phyloP scores from a whole-genome alignment of 306 rosid species.

The Comarum palustre region DNA sequence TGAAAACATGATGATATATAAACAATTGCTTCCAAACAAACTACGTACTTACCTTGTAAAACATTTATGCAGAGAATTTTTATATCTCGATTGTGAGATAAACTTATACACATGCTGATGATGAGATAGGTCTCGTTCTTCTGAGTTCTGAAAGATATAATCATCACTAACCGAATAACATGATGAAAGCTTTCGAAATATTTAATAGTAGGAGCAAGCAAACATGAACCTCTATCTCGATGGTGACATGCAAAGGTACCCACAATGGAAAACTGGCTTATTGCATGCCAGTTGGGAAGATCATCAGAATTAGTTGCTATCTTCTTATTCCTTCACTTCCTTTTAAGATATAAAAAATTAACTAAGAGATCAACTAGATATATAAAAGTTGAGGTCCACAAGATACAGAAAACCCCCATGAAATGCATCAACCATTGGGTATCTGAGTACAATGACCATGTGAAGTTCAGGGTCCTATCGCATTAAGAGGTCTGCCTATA shows the following conservation, averaged over 20 bases:
- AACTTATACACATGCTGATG: too few relatives aligned
- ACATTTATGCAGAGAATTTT: too few relatives aligned
- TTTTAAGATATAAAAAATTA: background rate
- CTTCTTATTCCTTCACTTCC: background rate
- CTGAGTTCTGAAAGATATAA: background rate
- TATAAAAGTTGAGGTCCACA: background rate
- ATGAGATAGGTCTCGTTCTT: too few relatives aligned
- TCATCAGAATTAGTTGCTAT: constrained; percentile 2
- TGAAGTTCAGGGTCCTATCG: background rate
- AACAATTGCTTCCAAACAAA: background rate
- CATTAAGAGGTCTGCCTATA: background rate
- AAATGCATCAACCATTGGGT: background rate
- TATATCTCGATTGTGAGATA: too few relatives aligned
- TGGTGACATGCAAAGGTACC: constrained; percentile 1
- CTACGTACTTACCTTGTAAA: background rate
- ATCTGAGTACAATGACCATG: constrained; percentile 5
- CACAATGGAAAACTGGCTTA: background rate
- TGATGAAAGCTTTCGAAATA: background rate
- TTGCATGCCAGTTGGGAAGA: constrained; percentile 7
- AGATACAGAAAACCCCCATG: background rate
- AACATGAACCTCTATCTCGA: background rate
- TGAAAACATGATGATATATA: background rate
- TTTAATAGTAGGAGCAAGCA: background rate
- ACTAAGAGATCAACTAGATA: background rate
- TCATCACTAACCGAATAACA: background rate